phyloP scores from a whole-genome alignment of 2,329 filamentous ascomycete species.

The Aspergillus hiratsukae region DNA sequence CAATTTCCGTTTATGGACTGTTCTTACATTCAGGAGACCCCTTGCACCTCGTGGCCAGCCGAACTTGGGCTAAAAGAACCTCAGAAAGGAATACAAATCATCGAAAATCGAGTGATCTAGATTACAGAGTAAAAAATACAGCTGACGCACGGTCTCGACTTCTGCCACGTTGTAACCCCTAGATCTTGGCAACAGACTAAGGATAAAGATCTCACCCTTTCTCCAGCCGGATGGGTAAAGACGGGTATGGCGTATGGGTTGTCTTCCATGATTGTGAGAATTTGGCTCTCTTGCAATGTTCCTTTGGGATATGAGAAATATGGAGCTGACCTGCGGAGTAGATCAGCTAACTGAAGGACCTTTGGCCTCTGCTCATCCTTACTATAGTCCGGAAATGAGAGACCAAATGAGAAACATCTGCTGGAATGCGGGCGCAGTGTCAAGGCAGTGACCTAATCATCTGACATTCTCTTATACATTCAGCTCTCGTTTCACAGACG shows the following conservation, averaged over 20 bases:
- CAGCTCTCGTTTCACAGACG: background rate
- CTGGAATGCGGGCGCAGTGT: background rate
- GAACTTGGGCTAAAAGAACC: background rate
- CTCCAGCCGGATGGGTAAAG: constrained; percentile 10
- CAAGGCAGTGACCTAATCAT: background rate
- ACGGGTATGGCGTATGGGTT: background rate
- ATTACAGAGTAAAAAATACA: background rate
- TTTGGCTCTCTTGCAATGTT: background rate
- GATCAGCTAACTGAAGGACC: background rate
- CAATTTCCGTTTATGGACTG: constrained; percentile 4
- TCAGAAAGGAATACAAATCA: background rate
- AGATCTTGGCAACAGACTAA: constrained; percentile 23
- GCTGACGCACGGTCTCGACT: constrained; percentile 16
- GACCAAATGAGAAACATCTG: background rate
- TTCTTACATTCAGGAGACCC: constrained; percentile 7
- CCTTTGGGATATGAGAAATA: background rate
- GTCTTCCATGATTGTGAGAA: background rate
- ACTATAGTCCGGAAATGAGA: background rate
- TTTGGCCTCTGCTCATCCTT: background rate
- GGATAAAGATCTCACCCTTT: constrained; percentile 23
- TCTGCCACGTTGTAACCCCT: constrained; percentile 21
- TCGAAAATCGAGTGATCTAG: background rate
- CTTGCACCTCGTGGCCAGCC: constrained; percentile 8
- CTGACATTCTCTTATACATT: background rate
- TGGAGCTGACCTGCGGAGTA: background rate